Evolutionary conservation across 345 rosid species (phyloP).

Genomic region (Schrenkiella parvula): DNA sequence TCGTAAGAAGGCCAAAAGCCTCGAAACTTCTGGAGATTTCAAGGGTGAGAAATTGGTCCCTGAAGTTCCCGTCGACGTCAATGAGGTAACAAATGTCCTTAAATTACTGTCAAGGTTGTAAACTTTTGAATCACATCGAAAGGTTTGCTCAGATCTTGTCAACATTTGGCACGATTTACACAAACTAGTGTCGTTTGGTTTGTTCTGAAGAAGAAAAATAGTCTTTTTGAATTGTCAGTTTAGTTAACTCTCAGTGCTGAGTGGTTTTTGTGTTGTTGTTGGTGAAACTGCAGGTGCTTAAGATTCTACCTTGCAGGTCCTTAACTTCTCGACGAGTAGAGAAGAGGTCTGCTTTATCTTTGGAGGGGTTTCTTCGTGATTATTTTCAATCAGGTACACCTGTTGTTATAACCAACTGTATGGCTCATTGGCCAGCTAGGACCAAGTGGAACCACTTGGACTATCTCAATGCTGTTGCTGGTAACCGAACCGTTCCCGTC

Average conservation of each 20-base stretch:
- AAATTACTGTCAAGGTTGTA: background rate
- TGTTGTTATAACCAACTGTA: conserved; percentile 74
- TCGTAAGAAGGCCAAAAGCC: conserved; percentile 31
- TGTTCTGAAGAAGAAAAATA: background rate
- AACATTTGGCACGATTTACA: background rate
- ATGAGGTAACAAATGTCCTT: conserved; percentile 46
- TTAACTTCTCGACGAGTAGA: conserved; percentile 55
- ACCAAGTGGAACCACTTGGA: conserved; percentile 83
- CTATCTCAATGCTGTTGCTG: conserved; percentile 71
- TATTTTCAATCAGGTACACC: conserved; percentile 67
- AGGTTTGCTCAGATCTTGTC: conserved; percentile 9
- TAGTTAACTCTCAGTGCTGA: background rate
- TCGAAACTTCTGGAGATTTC: conserved; percentile 25
- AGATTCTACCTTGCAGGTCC: conserved; percentile 59
- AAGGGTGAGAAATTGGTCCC: conserved; percentile 34
- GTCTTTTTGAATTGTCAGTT: background rate
- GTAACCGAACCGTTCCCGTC: conserved; percentile 89
- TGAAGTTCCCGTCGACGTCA: conserved; percentile 47
- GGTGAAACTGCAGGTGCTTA: conserved; percentile 45
- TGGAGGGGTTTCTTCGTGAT: conserved; percentile 81
- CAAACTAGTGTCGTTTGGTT: background rate
- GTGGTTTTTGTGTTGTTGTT: background rate
- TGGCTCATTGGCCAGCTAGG: conserved; percentile 96
- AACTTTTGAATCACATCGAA: background rate
- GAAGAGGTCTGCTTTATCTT: conserved; percentile 66